phyloP scores from a whole-genome alignment of 345 rosid genomes.

The Xanthoceras sorbifolium region DNA sequence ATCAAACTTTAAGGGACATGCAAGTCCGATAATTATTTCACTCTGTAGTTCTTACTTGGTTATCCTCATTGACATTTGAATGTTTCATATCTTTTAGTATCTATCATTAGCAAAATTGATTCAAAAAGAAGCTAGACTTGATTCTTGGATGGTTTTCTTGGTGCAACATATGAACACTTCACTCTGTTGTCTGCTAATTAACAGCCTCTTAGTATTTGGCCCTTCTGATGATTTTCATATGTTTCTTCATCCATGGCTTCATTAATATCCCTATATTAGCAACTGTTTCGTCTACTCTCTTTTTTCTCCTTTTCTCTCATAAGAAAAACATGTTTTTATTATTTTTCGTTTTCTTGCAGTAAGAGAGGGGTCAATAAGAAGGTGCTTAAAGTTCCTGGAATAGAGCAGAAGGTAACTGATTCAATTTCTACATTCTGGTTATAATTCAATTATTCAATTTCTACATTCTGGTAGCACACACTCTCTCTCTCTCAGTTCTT shows the following conservation, averaged over 20 bases:
- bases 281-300: neutral
- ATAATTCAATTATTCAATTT: too few relatives aligned
- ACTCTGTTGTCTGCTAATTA: too few relatives aligned
- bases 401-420: slow-evolving; percentile 88
- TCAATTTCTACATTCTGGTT: too few relatives aligned
- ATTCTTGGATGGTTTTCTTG: neutral
- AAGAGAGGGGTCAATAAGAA: slow-evolving; percentile 95
- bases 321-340: too few relatives aligned
- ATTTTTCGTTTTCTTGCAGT: too few relatives aligned
- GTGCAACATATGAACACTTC: too few relatives aligned
- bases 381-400: slow-evolving; percentile 93
- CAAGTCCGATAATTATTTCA: slow-evolving; percentile 38
- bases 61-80: neutral
- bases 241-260: neutral
- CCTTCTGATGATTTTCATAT: neutral
- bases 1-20: slow-evolving; percentile 91
- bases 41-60: neutral
- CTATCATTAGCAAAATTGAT: neutral
- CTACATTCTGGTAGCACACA: too few relatives aligned
- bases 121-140: neutral
- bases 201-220: neutral
- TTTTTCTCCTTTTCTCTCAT: neutral
- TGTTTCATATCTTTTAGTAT: neutral
- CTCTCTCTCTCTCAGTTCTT: too few relatives aligned
- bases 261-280: neutral